phyloP scores from a whole-genome alignment of 495 filamentous ascomycete genomes.

The Coniosporium apollinis region DNA sequence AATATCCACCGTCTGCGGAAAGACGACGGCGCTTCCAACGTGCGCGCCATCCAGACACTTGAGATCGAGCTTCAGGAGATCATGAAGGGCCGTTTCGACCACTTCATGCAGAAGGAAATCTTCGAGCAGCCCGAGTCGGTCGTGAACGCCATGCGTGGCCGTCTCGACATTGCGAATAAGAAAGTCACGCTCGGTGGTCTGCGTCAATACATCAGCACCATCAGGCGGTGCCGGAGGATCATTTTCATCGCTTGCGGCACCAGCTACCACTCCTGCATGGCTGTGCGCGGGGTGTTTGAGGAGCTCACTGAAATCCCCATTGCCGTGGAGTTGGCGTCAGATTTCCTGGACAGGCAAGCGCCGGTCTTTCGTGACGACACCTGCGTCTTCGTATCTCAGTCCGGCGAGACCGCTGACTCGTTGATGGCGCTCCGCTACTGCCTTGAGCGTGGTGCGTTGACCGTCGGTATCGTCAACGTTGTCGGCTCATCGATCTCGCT shows the following conservation, averaged over 20 bases:
- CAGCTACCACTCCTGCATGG: slow-evolving; percentile 98
- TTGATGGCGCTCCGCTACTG: slow-evolving; percentile 94
- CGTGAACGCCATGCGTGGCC: slow-evolving; percentile 98
- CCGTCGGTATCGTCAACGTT: slow-evolving; percentile 94
- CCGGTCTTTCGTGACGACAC: slow-evolving; percentile 99
- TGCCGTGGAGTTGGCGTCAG: slow-evolving; percentile 87
- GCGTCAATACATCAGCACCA: slow-evolving; percentile 88
- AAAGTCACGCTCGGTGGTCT: slow-evolving; percentile 88
- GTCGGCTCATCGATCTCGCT: slow-evolving; percentile 97
- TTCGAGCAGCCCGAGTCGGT: slow-evolving; percentile 99
- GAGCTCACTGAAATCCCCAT: slow-evolving; percentile 97
- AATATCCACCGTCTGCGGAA: slow-evolving; percentile 98
- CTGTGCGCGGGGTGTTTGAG: slow-evolving; percentile 92
- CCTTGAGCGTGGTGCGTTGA: slow-evolving; percentile 88
- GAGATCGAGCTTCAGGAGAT: slow-evolving; percentile 99
- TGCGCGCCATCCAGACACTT: slow-evolving; percentile 92
- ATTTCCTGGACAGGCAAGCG: slow-evolving; percentile 92
- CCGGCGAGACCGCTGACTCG: slow-evolving; percentile 97
- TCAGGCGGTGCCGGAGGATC: slow-evolving; percentile 84
- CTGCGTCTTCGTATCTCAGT: slow-evolving; percentile 97
- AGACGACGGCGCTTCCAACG: slow-evolving; percentile 89
- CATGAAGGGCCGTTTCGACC: slow-evolving; percentile 99
- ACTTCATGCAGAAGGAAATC: slow-evolving; percentile 99
- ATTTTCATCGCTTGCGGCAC: slow-evolving; percentile 99
- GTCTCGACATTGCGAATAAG: slow-evolving; percentile 83